Evolutionary conservation across 2,329 filamentous ascomycete genomes (phyloP), one percentile per base, ranked within the genome.

Genomic region (Sporothrix schenckii): DNA sequence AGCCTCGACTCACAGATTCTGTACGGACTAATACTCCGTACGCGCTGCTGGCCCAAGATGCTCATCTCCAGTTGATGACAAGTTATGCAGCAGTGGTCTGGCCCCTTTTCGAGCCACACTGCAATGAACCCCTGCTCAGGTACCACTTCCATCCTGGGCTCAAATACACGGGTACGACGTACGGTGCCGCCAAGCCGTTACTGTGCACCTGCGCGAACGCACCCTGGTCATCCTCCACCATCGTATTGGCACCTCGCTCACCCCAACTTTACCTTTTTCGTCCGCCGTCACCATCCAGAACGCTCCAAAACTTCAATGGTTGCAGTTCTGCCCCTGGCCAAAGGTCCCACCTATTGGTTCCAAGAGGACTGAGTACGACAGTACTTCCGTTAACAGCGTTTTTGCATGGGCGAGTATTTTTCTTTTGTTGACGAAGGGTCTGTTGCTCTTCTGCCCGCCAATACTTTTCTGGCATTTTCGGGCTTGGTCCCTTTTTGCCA

Each of bases 1-100:
- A 63, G 60, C 60, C 60, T 63, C 60, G 47, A 63, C 66, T 50
- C 54, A 68, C 52, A 68, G 53, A 69, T 30, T 30, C 27, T 30
- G 27, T 30, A 30, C 27, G 2, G 27, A 30, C 4, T 34, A 34
- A 1, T 24, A 52, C 61, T 52, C 54, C 34, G 54, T 56, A 58
- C 56, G 52, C 50, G 34, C 50, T n/a, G 39, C 49, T 19, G 41
- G 61, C 52, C 52, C 50, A 63, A 30, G n/a, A 63, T 41, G 54
- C 69, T 70, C 69, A 70, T 70, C 69, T 68, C 69, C 69, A 54
- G 69, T 16, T 70, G 69, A 68, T 70, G 63, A 68, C 54, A 60
- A 47, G 34, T 70, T 63, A 70, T 70, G 69, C 69, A 67, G 39
- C 54, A 50, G 19, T 61, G 56, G 56, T 47, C 53, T 44, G 66